Evolutionary conservation across 139 green algal species (phyloP).

Genomic region (Spirogloea muscicola): DNA sequence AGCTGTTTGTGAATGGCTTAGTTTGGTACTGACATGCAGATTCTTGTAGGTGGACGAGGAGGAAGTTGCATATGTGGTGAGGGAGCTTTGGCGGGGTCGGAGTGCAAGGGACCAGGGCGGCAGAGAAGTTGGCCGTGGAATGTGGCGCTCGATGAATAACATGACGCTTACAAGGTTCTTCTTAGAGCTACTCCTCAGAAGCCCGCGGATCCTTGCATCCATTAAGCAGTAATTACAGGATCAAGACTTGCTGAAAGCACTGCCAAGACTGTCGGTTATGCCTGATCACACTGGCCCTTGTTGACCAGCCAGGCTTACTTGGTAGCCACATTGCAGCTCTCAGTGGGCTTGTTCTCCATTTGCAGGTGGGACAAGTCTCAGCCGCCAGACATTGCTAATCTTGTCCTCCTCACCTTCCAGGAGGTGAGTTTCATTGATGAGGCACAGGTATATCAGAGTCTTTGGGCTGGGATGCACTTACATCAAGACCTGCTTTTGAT

Average conservation of each 20-base stretch:
- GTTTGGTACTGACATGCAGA: too few relatives aligned
- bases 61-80: conserved; percentile 51
- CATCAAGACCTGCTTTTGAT: too few relatives aligned
- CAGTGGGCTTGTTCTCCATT: not conserved
- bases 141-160: conserved; percentile 26
- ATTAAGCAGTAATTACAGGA: too few relatives aligned
- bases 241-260: not conserved
- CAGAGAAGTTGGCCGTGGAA: conserved; percentile 26
- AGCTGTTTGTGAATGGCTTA: too few relatives aligned
- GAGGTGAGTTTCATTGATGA: conserved; percentile 52
- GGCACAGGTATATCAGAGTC: not conserved
- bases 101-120: conserved; percentile 36
- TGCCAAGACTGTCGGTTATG: too few relatives aligned
- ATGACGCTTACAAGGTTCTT: conserved; percentile 41
- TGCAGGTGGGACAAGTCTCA: conserved; percentile 34
- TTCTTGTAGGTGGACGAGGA: conserved; percentile 49
- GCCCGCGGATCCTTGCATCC: too few relatives aligned
- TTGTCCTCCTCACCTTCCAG: conserved; percentile 77
- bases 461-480: not conserved
- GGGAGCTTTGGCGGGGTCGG: conserved; percentile 50
- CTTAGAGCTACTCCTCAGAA: too few relatives aligned
- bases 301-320: too few relatives aligned
- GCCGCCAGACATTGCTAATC: conserved; percentile 73
- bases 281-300: too few relatives aligned
- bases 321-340: too few relatives aligned